Evolutionary conservation across 176 grass and related monocot genomes (phyloP), one percentile per base, ranked within the genome.

Genomic region (Paspalum vaginatum): DNA sequence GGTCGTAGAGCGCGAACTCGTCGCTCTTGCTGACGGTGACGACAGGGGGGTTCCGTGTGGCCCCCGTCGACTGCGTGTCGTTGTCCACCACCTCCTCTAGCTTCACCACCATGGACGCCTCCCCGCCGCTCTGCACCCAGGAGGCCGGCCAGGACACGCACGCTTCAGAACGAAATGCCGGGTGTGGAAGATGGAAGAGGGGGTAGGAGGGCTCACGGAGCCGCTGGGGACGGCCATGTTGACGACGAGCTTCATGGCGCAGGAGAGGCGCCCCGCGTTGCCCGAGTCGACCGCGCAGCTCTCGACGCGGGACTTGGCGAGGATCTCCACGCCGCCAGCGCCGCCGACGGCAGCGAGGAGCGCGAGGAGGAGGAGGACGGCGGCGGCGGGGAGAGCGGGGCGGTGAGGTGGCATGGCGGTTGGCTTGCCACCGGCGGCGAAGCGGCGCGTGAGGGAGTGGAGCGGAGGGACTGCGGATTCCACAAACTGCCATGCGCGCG

Each of bases 21-120:
- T 82, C 79, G 10, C 88, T 88, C 66, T 98, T 95, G 58, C 65
- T 88, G 80, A 99, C 74, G 68, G 82, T 95, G 62, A 99, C 91
- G 40, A 91, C 44, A 9, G 90, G 92, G 21, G 92, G 86, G 2
- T 87, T 65, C 2, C 79, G 87, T 37, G 95, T 46, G 9, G 66
- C 73, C 69, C 72, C 50, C 88, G 81, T 82, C 11, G 64, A 68
- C 32, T 32, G 32, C 6, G 77, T 85, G 32, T 74, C 67, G 46
- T 88, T 89, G 32, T 32, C 32, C 32, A 32, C 32, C 74, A 77
- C 88, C 62, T 98, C 90, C 68, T 51, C 79, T 72, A 99, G 45
- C 40, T 91, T 63, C 42, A 84, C 92, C n/a, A 93, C 86, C 48
- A 95, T 66, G 24, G 90, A 93, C 27, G 90, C 84, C 88, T 95